phyloP scores from a whole-genome alignment of 2,329 filamentous ascomycete genomes.

The Fusarium torulosum region DNA sequence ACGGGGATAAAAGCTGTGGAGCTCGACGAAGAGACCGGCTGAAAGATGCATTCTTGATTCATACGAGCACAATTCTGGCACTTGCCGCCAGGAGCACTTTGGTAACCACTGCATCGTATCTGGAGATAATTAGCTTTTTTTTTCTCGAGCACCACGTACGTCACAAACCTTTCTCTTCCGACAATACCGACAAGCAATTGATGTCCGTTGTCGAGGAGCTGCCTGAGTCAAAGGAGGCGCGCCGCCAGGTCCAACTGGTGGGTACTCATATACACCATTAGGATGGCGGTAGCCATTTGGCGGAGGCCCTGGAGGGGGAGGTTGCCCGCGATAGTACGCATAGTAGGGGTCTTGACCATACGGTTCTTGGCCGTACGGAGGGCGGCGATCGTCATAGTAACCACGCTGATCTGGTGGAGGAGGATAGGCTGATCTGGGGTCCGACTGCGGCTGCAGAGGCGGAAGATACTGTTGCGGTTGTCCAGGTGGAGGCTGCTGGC shows the following conservation, averaged over 20 bases:
- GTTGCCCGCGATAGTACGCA: conserved; percentile 48
- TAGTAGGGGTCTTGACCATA: conserved; percentile 54
- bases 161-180: conserved; percentile 68
- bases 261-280: conserved; percentile 50
- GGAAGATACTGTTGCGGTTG: conserved; percentile 54
- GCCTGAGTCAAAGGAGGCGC: conserved; percentile 60
- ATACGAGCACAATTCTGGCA: conserved; percentile 72
- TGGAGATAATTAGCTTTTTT: conserved; percentile 46
- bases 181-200: conserved; percentile 71
- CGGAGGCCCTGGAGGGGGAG: conserved; percentile 48
- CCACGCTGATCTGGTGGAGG: conserved; percentile 57
- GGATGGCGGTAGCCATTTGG: conserved; percentile 50
- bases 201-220: conserved; percentile 69
- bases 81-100: conserved; percentile 69
- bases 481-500: conserved; percentile 42
- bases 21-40: conserved; percentile 68
- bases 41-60: conserved; percentile 72
- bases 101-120: conserved; percentile 73
- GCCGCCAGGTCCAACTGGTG: conserved; percentile 53
- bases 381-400: conserved; percentile 55
- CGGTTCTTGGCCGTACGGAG: conserved; percentile 52
- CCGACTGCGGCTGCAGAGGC: conserved; percentile 55
- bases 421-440: conserved; percentile 55
- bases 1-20: conserved; percentile 71
- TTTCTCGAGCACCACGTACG: background rate